These are phyloP conservation scores for Podila epigama DNA, from an alignment of 192 early-diverging fungal genomes.

Conservation along the genomic window DNA sequence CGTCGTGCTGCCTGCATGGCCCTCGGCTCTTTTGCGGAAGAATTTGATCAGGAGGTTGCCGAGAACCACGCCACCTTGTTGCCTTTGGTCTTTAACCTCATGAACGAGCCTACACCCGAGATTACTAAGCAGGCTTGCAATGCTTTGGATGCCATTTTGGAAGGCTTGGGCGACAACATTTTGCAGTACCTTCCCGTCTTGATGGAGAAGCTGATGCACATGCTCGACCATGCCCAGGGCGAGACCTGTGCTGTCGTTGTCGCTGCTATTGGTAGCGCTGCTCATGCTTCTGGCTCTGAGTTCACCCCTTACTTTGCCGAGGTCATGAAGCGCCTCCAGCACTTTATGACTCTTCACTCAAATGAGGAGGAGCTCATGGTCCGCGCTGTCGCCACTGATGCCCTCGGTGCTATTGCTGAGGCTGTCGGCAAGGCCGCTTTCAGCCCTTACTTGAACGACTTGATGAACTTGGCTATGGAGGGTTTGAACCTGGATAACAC, in stretches of 20 bases:
- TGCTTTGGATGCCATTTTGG: slow-evolving; percentile 88
- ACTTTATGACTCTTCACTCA: slow-evolving; percentile 74
- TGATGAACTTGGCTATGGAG: slow-evolving; percentile 81
- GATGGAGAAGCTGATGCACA: slow-evolving; percentile 82
- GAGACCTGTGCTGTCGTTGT: slow-evolving; percentile 82
- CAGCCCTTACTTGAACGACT: slow-evolving; percentile 74
- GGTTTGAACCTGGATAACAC: slow-evolving; percentile 78
- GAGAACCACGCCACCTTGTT: slow-evolving; percentile 82
- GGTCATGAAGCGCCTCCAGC: slow-evolving; percentile 71
- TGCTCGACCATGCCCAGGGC: slow-evolving; percentile 72
- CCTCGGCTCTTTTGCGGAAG: slow-evolving; percentile 79
- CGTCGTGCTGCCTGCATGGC: slow-evolving; percentile 90
- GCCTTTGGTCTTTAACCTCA: slow-evolving; percentile 85
- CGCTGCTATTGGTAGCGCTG: slow-evolving; percentile 89
- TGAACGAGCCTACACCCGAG: slow-evolving; percentile 76
- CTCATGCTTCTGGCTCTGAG: slow-evolving; percentile 77
- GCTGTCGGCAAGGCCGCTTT: slow-evolving; percentile 89
- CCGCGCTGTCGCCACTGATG: slow-evolving; percentile 89
- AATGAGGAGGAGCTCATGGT: slow-evolving; percentile 78
- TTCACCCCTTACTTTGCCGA: slow-evolving; percentile 83
- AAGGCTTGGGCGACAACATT: slow-evolving; percentile 83
- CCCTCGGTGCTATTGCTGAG: slow-evolving; percentile 84
- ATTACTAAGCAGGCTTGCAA: slow-evolving; percentile 83
- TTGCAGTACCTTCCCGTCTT: slow-evolving; percentile 83
- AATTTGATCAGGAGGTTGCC: slow-evolving; percentile 82